Evolutionary conservation across 108 stramenopile species (phyloP).

Genomic region (Stephanodiscus triporus): DNA sequence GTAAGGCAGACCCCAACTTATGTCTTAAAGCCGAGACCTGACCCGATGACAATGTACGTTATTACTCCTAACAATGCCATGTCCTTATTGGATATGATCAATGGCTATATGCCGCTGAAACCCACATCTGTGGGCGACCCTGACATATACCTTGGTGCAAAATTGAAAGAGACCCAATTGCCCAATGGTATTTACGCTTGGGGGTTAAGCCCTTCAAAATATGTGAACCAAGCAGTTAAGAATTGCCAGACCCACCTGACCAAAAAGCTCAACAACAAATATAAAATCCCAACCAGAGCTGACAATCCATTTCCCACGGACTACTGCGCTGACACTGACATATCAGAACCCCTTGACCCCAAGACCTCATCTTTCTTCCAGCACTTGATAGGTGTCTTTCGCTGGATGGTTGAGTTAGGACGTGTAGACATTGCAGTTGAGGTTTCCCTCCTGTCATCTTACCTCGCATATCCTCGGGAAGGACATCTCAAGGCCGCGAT

Average conservation of each 20-base stretch:
- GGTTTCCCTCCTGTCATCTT: constrained; percentile 51
- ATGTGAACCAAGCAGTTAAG: constrained; percentile 23
- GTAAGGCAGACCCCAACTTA: constrained; percentile 56
- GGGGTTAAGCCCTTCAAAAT: constrained; percentile 24
- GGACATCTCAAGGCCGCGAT: constrained; percentile 46
- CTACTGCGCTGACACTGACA: constrained; percentile 12
- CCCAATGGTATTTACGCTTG: constrained; percentile 31
- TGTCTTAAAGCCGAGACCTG: constrained; percentile 26
- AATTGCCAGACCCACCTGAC: constrained; percentile 12
- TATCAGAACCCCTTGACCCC: neutral
- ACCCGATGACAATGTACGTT: neutral
- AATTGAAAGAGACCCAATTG: neutral
- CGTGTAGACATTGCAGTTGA: constrained; percentile 50
- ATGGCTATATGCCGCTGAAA: constrained; percentile 17
- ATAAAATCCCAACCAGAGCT: neutral
- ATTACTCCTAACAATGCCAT: constrained; percentile 23
- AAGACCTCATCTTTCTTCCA: constrained; percentile 16
- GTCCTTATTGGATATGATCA: neutral
- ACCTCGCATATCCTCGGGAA: constrained; percentile 39
- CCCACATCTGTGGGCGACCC: constrained; percentile 25
- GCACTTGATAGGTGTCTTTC: constrained; percentile 39
- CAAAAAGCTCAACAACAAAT: neutral
- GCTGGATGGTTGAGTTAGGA: constrained; percentile 61
- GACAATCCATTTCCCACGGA: constrained; percentile 28
- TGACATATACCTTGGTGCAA: constrained; percentile 43